Evolutionary conservation across 169 alveolate genomes (phyloP), one percentile per base, ranked within the genome.

Genomic region (Cryptosporidium sp.): DNA sequence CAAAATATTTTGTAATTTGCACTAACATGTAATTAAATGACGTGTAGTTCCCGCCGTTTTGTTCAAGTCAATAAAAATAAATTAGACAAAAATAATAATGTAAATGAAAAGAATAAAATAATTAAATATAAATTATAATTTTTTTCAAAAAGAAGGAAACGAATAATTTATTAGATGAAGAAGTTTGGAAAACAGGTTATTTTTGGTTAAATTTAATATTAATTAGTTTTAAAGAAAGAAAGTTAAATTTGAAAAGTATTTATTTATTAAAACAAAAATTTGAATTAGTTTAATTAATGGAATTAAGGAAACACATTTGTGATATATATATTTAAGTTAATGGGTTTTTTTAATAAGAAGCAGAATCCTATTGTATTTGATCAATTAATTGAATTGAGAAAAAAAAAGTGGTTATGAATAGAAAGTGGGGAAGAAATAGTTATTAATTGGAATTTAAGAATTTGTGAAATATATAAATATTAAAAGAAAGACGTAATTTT

Each of bases 11-110:
- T 53, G 10, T 2, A 65, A 37, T 37, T 14, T 65, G 72, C 72
- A 33, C 12, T 26, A 9, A 37, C 72, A 37, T 65, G 51, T 37
- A 65, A 5, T 12, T 37, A 10, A 29, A 33, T 65, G 72, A 65
- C 72, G 72, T 65, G 72, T 12, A 18, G 3, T 65, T 65, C 44
- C 72, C 72, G 72, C 72, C 72, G 33, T 18, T 62, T 62, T 37
- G 3, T 62, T 58, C 10, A 1, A 42, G 16, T 42, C 10, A 21
- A 23, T 4, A 62, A 31, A 26, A 33, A 31, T 31, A 5, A 29
- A 29, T 5, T 62, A 65, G 72, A 65, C 72, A 26, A 62, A 31
- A 3, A 62, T 62, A 7, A 18, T 65, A 31, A 31, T 65, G 21
- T 29, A 29, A 65, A 14, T n/a, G 51, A 33, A 65, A 33, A 65